Evolutionary conservation across 352 stramenopile species (phyloP).

Genomic region (Phytophthora melonis): DNA sequence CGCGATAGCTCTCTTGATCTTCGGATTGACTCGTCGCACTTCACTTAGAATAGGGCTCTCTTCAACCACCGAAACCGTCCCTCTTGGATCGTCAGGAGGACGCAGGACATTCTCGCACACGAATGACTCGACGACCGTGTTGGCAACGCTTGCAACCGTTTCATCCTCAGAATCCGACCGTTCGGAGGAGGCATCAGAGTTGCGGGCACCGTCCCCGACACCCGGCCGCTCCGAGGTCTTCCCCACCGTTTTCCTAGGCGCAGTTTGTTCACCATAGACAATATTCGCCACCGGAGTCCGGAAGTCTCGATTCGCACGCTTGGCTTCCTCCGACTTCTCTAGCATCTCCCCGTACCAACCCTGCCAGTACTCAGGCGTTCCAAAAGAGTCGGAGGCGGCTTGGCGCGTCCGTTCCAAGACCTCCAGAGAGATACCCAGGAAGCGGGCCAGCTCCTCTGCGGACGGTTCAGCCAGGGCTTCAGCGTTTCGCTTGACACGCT

Average conservation of each 20-base stretch:
- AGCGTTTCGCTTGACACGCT: neutral
- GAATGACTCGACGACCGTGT: neutral
- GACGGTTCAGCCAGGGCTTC: neutral
- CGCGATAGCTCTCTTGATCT: neutral
- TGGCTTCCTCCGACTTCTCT: neutral
- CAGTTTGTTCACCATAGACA: neutral
- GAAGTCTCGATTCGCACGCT: slow-evolving; percentile 8
- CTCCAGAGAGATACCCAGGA: neutral
- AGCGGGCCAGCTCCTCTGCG: neutral
- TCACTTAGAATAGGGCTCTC: neutral
- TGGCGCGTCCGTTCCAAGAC: neutral
- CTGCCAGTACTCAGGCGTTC: slow-evolving; percentile 4
- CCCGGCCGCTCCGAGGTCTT: neutral
- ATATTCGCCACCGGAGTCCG: neutral
- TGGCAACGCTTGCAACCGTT: neutral
- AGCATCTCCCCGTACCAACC: neutral
- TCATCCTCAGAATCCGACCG: no score
- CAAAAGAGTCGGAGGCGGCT: neutral
- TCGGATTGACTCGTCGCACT: neutral
- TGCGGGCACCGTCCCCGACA: neutral
- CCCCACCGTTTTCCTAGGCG: neutral
- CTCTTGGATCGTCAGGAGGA: neutral
- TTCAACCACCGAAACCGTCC: neutral
- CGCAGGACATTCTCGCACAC: neutral
- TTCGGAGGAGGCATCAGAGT: no score